phyloP scores from a whole-genome alignment of 164 flowering plant genomes.

The Aristolochia contorta region DNA sequence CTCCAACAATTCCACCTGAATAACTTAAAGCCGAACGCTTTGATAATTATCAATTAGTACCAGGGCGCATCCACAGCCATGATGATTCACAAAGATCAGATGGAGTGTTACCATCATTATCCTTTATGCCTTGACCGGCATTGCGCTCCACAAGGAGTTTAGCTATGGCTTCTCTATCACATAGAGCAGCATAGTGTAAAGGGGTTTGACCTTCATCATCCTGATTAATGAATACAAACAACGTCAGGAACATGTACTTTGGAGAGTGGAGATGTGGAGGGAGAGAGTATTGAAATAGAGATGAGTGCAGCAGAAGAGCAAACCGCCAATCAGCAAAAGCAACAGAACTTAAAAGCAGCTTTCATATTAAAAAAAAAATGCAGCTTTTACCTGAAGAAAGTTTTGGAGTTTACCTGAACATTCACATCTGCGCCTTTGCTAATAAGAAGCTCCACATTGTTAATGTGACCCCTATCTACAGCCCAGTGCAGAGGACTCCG shows the following conservation, averaged over 20 bases:
- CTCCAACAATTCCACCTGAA: background rate
- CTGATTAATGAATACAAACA: conserved; percentile 22
- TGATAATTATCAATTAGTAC: conserved; percentile 1
- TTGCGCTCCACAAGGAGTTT: conserved; percentile 69
- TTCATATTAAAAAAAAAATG: background rate
- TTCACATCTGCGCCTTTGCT: conserved; percentile 68
- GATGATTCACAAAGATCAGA: conserved; percentile 43
- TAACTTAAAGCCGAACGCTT: background rate
- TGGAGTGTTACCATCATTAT: conserved; percentile 60
- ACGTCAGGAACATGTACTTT: background rate
- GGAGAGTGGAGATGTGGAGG: too few species aligned
- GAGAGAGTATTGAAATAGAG: too few species aligned
- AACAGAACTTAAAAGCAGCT: background rate
- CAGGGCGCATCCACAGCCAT: conserved; percentile 58
- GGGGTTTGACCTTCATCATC: conserved; percentile 92
- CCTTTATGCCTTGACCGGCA: conserved; percentile 47
- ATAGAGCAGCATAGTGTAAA: conserved; percentile 80
- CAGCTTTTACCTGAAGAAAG: too few species aligned
- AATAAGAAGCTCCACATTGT: conserved; percentile 44
- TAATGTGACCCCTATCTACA: conserved; percentile 85
- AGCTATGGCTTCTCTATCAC: conserved; percentile 79
- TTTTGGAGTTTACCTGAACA: conserved; percentile 42
- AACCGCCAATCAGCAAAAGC: too few species aligned
- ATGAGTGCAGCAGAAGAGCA: too few species aligned
- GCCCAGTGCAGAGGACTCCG: conserved; percentile 95